phyloP scores from a whole-genome alignment of 2,329 filamentous ascomycete genomes.

The Penicillium sp. region DNA sequence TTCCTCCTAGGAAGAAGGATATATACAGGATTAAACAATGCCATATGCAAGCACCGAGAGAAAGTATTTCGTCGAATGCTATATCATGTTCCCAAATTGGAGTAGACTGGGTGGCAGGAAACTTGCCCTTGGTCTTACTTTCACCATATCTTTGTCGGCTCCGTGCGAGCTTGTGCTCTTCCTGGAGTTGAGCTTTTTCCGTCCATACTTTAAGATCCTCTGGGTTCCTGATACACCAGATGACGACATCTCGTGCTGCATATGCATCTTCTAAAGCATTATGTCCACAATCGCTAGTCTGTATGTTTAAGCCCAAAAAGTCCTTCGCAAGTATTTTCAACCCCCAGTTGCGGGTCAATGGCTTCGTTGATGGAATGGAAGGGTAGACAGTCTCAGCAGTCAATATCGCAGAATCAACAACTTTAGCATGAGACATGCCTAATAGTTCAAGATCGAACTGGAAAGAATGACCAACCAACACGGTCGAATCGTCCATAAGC shows the following conservation, averaged over 20 bases:
- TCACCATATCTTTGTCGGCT: neutral
- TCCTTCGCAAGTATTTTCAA: slow-evolving; percentile 10
- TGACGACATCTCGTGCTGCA: slow-evolving; percentile 8
- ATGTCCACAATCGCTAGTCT: slow-evolving; percentile 1
- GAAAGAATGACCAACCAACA: slow-evolving; percentile 12
- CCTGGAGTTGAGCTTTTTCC: neutral
- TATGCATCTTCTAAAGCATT: slow-evolving; percentile 9
- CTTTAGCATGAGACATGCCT: slow-evolving; percentile 7
- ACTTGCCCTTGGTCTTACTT: neutral
- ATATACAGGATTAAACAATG: too few species aligned
- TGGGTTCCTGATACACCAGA: slow-evolving; percentile 12
- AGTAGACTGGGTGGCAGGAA: neutral
- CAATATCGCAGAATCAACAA: slow-evolving; percentile 7
- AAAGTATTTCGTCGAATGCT: too few species aligned
- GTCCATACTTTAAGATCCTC: slow-evolving; percentile 9
- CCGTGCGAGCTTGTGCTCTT: neutral
- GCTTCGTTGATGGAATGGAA: slow-evolving; percentile 1
- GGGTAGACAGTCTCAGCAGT: slow-evolving; percentile 7
- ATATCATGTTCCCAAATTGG: neutral
- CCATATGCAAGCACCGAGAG: too few species aligned
- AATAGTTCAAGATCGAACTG: slow-evolving; percentile 10
- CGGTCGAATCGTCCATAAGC: slow-evolving; percentile 5
- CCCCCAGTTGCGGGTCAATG: slow-evolving; percentile 2
- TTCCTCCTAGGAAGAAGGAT: too few species aligned
- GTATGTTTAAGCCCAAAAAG: slow-evolving; percentile 4